Evolutionary conservation across 2,329 filamentous ascomycete genomes (phyloP), one percentile per base, ranked within the genome.

Genomic region (Epichloe uncinata): DNA sequence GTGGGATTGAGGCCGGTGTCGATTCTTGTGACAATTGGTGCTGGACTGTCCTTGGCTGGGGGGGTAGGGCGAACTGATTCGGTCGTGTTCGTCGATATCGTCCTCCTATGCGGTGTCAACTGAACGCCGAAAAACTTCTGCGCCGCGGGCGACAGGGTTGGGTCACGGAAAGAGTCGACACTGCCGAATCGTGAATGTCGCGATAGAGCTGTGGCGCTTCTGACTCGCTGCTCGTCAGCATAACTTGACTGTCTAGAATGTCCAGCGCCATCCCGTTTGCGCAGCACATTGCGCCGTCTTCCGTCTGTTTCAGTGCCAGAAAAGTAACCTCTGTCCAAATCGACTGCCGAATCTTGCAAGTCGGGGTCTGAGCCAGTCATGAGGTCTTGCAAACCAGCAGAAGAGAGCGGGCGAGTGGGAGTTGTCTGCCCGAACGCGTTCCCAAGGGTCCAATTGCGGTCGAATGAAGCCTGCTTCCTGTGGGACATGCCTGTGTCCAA

Each of bases 321-420:
- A 62, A 96, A 95, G 65, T 97, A 97, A 22, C 90, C 91, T 36
- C 88, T 79, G 60, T 97, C 93, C 15, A 87, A 66, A 53, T 94
- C 86, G 22, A 72, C 66, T 15, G 69, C 68, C 8, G 72, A 72
- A 52, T 78, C 74, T 54, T 71, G 71, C 13, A 68, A 58, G 12
- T 69, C 63, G 13, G 65, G 57, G 15, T 68, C 68, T 2, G 69
- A 67, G 18, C 40, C 47, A 20, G 61, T 61, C 20, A 65, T 63
- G 45, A 68, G 48, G 6, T 77, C 74, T 33, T 73, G 70, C 34
- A 74, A 59, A 13, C 73, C 75, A 15, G 74, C 66, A 3, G 76
- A 77, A 4, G 77, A 79, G 18, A 78, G 62, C 4, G 77, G 77
- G 7, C 76, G 67, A 44, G 38, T 8, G 13, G 63, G 61, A 9